Base-by-base conservation (phyloP, 2,329 filamentous ascomycete species). In the Dactylellina leptospora region DNA sequence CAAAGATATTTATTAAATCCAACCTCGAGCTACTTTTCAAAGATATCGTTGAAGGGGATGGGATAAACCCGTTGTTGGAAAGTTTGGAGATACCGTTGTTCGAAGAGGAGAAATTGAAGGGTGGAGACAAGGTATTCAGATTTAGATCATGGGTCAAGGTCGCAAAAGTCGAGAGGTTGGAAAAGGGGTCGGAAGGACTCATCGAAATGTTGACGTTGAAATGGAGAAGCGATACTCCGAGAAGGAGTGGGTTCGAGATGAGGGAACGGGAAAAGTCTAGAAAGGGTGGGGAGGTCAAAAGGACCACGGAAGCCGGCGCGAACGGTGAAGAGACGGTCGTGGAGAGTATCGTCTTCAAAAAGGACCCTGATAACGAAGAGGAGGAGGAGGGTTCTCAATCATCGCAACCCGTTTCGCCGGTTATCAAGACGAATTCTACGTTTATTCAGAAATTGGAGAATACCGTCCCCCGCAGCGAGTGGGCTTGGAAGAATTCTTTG, bases 1-100 rank as follows among this genome's bases (percentile, higher is more conserved):
- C 74, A 2, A 71, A 75, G 55, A 75, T 76, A 23, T 75, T 76
- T 40, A 64, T 76, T 22, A 76, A 76, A 42, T 75, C 75, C 5
- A 73, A 75, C 50, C 45, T 76, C 6, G 69, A 75, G 28, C 72
- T 76, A 11, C 51, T 75, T 22, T 75, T 76, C 20, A 54, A 61
- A 25, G 70, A 66, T 44, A 20, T 47, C 13, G 18, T 10, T 4
- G 6, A 47, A 9, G 66, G 66, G 1, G 23, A 30, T 6, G 58
- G 54, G 2, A 45, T 63, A 25, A 71, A 71, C 27, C 58, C 58
- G 36, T 13, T 71, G 11, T 28, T 71, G 27, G 18, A 58, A 6
- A 47, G 23, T 4, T 22, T 71, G 45, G 56, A 63, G 18, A 63
- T 71, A 13, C 66, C 66, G 16, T 22, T 71, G 36, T 71, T 71